Conservation (phyloP, 768 basidiomycete genomes). For the Trametes cubensis region DNA sequence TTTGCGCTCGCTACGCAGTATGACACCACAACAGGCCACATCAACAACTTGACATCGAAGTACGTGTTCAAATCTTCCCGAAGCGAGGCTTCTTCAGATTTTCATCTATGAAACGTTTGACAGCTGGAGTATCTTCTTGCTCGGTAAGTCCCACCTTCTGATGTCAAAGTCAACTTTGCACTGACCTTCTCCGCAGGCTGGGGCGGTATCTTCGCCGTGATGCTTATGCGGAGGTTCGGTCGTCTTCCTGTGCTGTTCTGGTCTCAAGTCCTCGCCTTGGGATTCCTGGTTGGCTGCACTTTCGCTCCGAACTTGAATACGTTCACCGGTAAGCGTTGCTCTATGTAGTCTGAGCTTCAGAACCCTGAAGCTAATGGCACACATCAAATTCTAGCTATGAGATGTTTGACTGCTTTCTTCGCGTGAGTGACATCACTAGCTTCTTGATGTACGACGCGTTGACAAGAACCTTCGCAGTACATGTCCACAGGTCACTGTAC, state of each 20-base stretch:
- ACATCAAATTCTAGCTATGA: constrained; percentile 45
- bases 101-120: background rate
- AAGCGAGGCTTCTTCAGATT: background rate
- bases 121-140: constrained; percentile 68
- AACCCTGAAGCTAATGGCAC: background rate
- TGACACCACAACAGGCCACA: constrained; percentile 54
- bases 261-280: constrained; percentile 62
- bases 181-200: constrained; percentile 43
- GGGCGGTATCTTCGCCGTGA: constrained; percentile 65
- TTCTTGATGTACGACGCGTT: too few species aligned
- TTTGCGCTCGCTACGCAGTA: constrained; percentile 61
- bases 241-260: constrained; percentile 72
- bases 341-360: too few species aligned
- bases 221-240: constrained; percentile 63
- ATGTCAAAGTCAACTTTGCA: background rate
- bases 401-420: constrained; percentile 63
- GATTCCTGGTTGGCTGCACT: constrained; percentile 60
- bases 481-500: constrained; percentile 61
- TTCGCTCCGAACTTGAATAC: constrained; percentile 59
- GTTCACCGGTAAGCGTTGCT: constrained; percentile 49
- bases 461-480: constrained; percentile 37
- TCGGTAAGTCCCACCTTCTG: constrained; percentile 41
- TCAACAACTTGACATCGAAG: constrained; percentile 66
- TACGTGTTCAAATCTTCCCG: constrained; percentile 14
- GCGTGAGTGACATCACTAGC: constrained; percentile 38